Percentiles rank a stretch among this genome's conserved stretches.
phyloP scores from a whole-genome alignment of 129 eudicot species.

The Kitagawia praeruptora region DNA sequence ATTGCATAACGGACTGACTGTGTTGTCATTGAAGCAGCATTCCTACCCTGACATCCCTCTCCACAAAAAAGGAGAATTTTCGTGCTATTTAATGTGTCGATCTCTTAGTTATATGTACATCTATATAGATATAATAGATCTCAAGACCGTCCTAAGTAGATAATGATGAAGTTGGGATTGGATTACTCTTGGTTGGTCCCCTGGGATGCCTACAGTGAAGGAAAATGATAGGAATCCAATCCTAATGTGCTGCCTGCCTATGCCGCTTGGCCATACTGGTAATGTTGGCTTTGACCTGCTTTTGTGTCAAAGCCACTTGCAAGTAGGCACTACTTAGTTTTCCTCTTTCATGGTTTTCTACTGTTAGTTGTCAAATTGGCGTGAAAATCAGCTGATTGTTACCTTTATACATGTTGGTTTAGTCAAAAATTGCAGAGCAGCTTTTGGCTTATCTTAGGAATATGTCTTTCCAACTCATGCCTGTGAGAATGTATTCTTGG shows the following conservation, averaged over 20 bases:
- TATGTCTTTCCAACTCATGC: not conserved
- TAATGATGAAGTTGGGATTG: not conserved
- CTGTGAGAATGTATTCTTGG: not conserved
- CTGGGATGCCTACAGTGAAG: not conserved
- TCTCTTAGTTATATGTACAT: not conserved
- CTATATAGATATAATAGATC: too few species aligned
- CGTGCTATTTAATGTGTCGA: not conserved
- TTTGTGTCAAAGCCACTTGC: not conserved
- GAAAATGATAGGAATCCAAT: not conserved
- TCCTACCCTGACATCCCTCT: not conserved
- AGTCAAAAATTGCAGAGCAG: too few species aligned
- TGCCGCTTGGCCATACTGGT: not conserved
- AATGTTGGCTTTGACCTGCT: not conserved
- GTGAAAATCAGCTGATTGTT: not conserved
- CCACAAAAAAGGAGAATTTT: not conserved
- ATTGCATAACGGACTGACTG: not conserved
- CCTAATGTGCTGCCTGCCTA: not conserved
- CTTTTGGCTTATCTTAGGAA: not conserved
- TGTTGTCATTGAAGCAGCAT: not conserved
- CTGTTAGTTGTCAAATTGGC: not conserved
- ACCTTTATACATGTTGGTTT: not conserved
- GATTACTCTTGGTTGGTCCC: not conserved
- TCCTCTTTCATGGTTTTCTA: not conserved
- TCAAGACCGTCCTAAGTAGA: not conserved
- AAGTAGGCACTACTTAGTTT: not conserved